Conservation (phyloP, 148 eudicot genomes). For the Vaccinium darrowii region DNA sequence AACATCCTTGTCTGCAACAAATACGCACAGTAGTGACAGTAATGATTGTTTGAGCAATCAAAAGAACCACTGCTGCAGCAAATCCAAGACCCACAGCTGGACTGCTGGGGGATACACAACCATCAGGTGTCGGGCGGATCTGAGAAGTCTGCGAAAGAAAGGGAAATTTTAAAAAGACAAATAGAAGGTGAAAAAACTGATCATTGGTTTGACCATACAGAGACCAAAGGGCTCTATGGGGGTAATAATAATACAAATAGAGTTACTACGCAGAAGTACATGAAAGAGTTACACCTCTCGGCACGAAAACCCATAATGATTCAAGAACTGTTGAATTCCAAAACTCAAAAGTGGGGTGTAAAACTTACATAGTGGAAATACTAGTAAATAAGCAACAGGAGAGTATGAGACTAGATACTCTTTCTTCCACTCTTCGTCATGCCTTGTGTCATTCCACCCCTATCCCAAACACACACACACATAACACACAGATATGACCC, state of each 20-base stretch:
- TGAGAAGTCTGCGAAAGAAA: conserved; percentile 46
- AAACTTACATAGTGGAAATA: neutral
- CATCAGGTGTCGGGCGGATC: conserved; percentile 24
- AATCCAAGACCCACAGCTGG: conserved; percentile 79
- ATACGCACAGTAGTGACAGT: conserved; percentile 62
- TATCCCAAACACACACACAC: too few relatives aligned
- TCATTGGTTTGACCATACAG: neutral
- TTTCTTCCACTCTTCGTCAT: too few relatives aligned
- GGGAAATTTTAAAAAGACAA: neutral
- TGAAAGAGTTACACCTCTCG: neutral
- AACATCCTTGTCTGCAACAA: conserved; percentile 55
- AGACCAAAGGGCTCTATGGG: neutral
- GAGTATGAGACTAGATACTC: neutral
- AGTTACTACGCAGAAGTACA: neutral
- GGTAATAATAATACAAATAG: neutral
- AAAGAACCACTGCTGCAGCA: conserved; percentile 62
- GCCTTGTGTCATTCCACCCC: too few relatives aligned
- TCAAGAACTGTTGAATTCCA: neutral
- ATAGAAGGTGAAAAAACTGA: neutral
- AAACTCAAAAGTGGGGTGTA: neutral
- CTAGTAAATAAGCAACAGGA: neutral
- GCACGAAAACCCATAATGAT: neutral
- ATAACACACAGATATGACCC: too few relatives aligned
- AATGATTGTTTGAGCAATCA: conserved; percentile 60
- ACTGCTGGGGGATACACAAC: conserved; percentile 69